Evolutionary conservation across 106 monocot species (phyloP), one percentile per base, ranked within the genome.

Genomic region (Vanilla planifolia): DNA sequence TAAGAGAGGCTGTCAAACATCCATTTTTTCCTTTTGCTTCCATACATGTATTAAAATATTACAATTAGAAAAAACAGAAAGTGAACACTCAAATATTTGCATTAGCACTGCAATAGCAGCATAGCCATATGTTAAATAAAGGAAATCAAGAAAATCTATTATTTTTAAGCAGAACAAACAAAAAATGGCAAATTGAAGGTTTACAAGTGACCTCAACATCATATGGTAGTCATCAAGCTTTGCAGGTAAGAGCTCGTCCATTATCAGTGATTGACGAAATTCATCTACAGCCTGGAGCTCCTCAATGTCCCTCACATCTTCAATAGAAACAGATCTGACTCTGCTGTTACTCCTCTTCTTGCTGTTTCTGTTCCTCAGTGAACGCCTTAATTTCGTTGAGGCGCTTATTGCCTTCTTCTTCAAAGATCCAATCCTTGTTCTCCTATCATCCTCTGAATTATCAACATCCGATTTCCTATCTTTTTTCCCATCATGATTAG

Each of bases 261-360:
- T 48, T 33, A 71, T 63, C 27, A 85, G 48, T 16, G 65, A 19
- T 41, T 70, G 76, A 33, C 80, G 71, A 63, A 85, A 80, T 33
- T 55, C 68, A 68, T 80, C 76, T 37, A 85, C 85, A 39, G 80
- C 80, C 17, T 63, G 69, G n/a, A 85, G 59, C 61, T 85, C 85
- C 32, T 80, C 66, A 41, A 73, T 34, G 58, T 72, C 72, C 43
- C 85, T 68, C 14, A 85, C 69, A 66, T 85, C 85, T 61, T 85
- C 76, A 33, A 85, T 80, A 2, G 79, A 74, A 36, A 66, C 67
- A 68, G 70, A 60, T 25, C 4, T 51, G 5, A 63, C 58, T 42
- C 71, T 70, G 45, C 35, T 57, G 8, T 57, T 53, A 20, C 53
- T 60, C 68, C 71, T 84, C 21, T 63, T 84, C 25, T 65, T 77